A percentile compares a stretch with the other conserved stretches of the same genome.
Conservation (phyloP, 495 filamentous ascomycete genomes). For the Lasiosphaeria hispida region DNA sequence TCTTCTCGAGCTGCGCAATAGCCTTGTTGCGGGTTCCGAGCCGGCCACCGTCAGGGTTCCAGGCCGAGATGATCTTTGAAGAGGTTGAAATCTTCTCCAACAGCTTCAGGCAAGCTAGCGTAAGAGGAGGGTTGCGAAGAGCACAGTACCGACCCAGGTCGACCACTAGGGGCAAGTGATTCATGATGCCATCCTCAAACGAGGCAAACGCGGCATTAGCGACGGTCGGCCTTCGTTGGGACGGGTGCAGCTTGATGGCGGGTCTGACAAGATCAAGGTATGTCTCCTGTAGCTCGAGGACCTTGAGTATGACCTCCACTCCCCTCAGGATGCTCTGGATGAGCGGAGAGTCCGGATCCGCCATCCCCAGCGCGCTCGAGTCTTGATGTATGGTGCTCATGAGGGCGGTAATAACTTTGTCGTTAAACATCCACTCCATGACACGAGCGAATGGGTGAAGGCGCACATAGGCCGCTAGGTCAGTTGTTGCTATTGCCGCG, state of each 20-base stretch:
- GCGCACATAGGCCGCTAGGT: conserved; percentile 70
- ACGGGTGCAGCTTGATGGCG: conserved; percentile 52
- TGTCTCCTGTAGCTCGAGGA: conserved; percentile 84
- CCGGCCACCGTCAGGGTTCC: conserved; percentile 47
- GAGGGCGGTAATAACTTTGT: conserved; percentile 75
- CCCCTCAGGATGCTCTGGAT: conserved; percentile 69
- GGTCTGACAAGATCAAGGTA: conserved; percentile 85
- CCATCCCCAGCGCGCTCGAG: conserved; percentile 60
- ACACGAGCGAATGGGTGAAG: conserved; percentile 89
- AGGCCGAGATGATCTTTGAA: conserved; percentile 62
- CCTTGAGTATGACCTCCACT: conserved; percentile 74
- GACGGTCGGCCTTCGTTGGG: conserved; percentile 43
- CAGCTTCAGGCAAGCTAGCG: conserved; percentile 71
- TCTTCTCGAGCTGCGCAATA: conserved; percentile 70
- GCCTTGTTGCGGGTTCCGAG: conserved; percentile 69
- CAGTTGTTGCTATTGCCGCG: conserved; percentile 63
- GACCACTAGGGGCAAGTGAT: conserved; percentile 70
- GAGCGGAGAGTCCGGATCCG: conserved; percentile 68
- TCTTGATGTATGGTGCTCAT: conserved; percentile 76
- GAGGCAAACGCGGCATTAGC: conserved; percentile 72
- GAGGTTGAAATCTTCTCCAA: conserved; percentile 84
- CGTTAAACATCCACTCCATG: conserved; percentile 97
- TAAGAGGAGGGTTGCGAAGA: conserved; percentile 71
- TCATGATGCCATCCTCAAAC: conserved; percentile 89
- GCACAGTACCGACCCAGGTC: conserved; percentile 81